These are phyloP conservation scores for Sphaerobolus stellatus DNA, from an alignment of 1,284 basidiomycete species.

Conservation along the genomic window DNA sequence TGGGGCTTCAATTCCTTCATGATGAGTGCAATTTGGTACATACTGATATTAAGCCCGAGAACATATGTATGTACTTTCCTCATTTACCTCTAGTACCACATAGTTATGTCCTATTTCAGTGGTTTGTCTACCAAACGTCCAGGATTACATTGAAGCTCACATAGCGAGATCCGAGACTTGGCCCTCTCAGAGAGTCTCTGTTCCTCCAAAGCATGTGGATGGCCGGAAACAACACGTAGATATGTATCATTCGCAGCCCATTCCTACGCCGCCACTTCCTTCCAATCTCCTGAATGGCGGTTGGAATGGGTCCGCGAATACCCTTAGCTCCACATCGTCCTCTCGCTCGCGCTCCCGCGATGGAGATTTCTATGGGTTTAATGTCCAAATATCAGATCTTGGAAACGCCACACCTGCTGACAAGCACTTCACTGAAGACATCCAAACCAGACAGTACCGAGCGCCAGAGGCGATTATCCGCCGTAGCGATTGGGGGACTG, in stretches of 20 bases:
- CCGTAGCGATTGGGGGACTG: conserved; percentile 80
- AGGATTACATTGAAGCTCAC: conserved; percentile 66
- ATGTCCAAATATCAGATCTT: conserved; percentile 90
- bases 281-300: not conserved
- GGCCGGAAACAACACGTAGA: conserved; percentile 12
- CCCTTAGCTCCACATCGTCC: conserved; percentile 18
- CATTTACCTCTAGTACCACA: conserved; percentile 13
- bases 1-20: conserved; percentile 89
- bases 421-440: conserved; percentile 89
- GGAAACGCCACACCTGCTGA: conserved; percentile 84
- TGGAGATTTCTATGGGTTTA: conserved; percentile 45
- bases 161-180: conserved; percentile 64
- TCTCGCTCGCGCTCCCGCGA: conserved; percentile 26
- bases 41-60: conserved; percentile 91
- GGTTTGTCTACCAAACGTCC: conserved; percentile 74
- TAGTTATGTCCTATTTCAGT: conserved; percentile 41
- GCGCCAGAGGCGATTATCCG: conserved; percentile 90
- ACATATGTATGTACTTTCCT: conserved; percentile 69
- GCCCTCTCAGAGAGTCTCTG: conserved; percentile 64
- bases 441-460: conserved; percentile 92
- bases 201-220: conserved; percentile 50
- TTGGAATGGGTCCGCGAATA: conserved; percentile 18
- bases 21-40: conserved; percentile 87
- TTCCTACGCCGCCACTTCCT: conserved; percentile 3
- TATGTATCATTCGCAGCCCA: conserved; percentile 12